Evolutionary conservation across 2,329 filamentous ascomycete species (phyloP).

Genomic region (Fusarium sp.): DNA sequence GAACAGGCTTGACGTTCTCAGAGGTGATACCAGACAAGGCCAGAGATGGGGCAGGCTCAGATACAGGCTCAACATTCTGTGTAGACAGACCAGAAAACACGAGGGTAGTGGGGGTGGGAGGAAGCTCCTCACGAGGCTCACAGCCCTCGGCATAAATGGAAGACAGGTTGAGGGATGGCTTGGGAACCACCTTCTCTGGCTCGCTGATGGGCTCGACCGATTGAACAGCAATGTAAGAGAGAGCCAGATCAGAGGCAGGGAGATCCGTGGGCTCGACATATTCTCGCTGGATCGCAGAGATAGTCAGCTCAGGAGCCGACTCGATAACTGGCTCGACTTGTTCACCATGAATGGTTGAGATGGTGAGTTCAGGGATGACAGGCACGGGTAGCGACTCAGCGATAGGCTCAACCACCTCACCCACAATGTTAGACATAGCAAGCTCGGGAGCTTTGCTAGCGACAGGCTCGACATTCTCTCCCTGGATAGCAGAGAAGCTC

Average conservation of each 20-base stretch:
- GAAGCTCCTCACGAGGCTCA: slow-evolving; percentile 48
- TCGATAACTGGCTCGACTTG: slow-evolving; percentile 34
- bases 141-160: slow-evolving; percentile 45
- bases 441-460: slow-evolving; percentile 14
- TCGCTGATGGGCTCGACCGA: slow-evolving; percentile 45
- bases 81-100: slow-evolving; percentile 48
- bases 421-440: slow-evolving; percentile 21
- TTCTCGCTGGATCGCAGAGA: slow-evolving; percentile 38
- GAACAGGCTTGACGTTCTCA: slow-evolving; percentile 50
- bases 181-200: slow-evolving; percentile 46
- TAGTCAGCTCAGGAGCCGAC: slow-evolving; percentile 19
- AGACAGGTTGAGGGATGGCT: slow-evolving; percentile 42
- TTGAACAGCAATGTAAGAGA: slow-evolving; percentile 44
- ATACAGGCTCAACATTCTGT: slow-evolving; percentile 50
- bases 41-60: slow-evolving; percentile 37
- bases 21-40: slow-evolving; percentile 35
- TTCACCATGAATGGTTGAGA: slow-evolving; percentile 35
- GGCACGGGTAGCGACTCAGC: slow-evolving; percentile 10
- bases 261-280: slow-evolving; percentile 38
- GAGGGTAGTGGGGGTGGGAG: slow-evolving; percentile 37
- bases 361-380: slow-evolving; percentile 22
- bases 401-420: slow-evolving; percentile 25
- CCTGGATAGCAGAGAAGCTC: slow-evolving; percentile 34
- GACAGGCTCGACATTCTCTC: slow-evolving; percentile 34
- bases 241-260: slow-evolving; percentile 36